phyloP scores from a whole-genome alignment of 2,329 filamentous ascomycete species.

The Aspergillus intermedius region DNA sequence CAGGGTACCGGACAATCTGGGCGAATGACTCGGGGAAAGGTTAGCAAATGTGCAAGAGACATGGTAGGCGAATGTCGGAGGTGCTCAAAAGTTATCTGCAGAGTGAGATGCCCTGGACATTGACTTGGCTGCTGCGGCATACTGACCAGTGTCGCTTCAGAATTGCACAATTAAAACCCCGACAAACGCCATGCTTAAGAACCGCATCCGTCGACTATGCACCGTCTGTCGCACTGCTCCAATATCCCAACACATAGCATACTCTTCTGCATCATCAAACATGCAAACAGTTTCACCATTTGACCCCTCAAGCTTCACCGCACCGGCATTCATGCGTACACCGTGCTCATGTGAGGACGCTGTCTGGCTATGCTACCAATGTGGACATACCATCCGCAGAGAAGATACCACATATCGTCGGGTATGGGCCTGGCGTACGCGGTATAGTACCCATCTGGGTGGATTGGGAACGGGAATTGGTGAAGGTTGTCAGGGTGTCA shows the following conservation, averaged over 20 bases:
- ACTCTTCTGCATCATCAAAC: conserved; percentile 21
- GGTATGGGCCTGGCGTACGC: conserved; percentile 84
- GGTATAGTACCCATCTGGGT: conserved; percentile 71
- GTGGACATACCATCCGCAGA: conserved; percentile 61
- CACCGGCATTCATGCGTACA: conserved; percentile 46
- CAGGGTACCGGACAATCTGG: conserved; percentile 23
- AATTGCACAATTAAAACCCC: conserved; percentile 87
- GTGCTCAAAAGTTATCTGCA: conserved; percentile 71
- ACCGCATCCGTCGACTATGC: conserved; percentile 77
- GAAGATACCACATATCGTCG: conserved; percentile 54
- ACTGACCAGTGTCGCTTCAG: conserved; percentile 41
- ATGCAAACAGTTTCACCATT: neutral
- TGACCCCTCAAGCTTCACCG: conserved; percentile 38
- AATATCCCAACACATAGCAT: conserved; percentile 38
- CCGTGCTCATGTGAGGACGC: conserved; percentile 52
- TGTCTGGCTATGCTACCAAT: conserved; percentile 81
- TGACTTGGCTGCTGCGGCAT: neutral
- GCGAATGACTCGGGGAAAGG: conserved; percentile 56
- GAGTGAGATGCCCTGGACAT: conserved; percentile 50
- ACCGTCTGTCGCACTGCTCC: conserved; percentile 66
- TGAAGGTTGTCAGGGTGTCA: conserved; percentile 79
- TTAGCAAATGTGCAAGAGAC: conserved; percentile 75
- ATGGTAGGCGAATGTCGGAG: conserved; percentile 77
- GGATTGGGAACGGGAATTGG: conserved; percentile 81
- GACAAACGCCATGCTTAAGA: conserved; percentile 57